Base-by-base conservation (phyloP, 306 rosid genomes). In the Casuarina cunninghamiana region DNA sequence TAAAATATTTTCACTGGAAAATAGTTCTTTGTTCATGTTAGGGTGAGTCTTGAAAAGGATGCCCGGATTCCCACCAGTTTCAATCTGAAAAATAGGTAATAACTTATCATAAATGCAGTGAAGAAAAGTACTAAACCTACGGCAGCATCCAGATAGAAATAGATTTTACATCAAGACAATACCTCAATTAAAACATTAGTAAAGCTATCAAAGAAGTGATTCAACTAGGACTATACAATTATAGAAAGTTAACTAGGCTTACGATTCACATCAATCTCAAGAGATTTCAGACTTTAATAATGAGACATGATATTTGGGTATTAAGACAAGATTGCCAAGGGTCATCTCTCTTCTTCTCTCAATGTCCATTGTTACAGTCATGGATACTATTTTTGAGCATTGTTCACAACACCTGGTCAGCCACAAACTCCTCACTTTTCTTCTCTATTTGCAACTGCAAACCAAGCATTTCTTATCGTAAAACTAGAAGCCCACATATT, bases 11-110 rank as follows among this genome's bases (percentile, higher is more conserved):
- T 90, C 97, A 69, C 83, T 90, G 73, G 98, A 85, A 80, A 96
- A 96, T 75, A 96, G 79, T 71, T 96, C 99, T 85, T 96, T 96
- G 81, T 91, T 96, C 93, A 96, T 91, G 82, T 91, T 96, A 75
- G 99, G 99, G 80, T 95, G 99, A 73, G 99, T 91, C 91, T 95
- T 95, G 92, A 93, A 95, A 83, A 88, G 86, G 84, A 91, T 75
- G 77, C 94, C 88, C 13, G 93, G 94, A 86, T 89, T 91, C 13
- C 88, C 96, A 73, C 96, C 94, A 53, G 93, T 95, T 80, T 87
- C 93, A 74, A 95, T 90, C 97, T 95, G 91, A 75, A 78, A 85
- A 86, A 41, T 13, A 38, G 10, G 73, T 39, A 13, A 57, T 10
- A 55, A 55, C 5, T 62, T 54, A 75, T 50, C 37, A 46, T 35